Base-by-base conservation (phyloP, 768 basidiomycete species). In the Mycena pura region DNA sequence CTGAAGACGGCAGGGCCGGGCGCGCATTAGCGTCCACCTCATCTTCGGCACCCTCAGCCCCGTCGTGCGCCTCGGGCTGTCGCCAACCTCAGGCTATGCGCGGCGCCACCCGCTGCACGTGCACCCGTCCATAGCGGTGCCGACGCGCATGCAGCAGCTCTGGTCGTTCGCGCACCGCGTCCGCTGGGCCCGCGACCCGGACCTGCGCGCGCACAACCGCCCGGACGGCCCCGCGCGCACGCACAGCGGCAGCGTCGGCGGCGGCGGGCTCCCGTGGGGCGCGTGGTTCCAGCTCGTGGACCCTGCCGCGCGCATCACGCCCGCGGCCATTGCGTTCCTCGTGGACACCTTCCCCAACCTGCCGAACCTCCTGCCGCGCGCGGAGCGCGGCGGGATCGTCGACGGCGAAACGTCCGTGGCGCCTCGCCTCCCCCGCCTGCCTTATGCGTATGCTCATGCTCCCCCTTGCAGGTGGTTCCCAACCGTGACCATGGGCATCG, bases 401-500 rank as follows among this genome's bases (percentile, higher is more conserved):
- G 56, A 56, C 19, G 77, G 21, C 5, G 59, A 36, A 10, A 58
- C 50, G 65, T 52, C 21, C 41, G 56, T 46, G 15, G 11, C 25
- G 17, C 29, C n/a, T 17, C 9, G 6, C 6, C 21, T 51, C 36
- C 34, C n/a, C 8, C 31, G n/a, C n/a, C n/a, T n/a, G n/a, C n/a
- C n/a, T n/a, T n/a, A n/a, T n/a, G n/a, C n/a, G n/a, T n/a, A n/a
- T n/a, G n/a, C n/a, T n/a, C n/a, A n/a, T n/a, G n/a, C n/a, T n/a
- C n/a, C n/a, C 43, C 14, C 36, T 10, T 57, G 46, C 51, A 87
- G 85, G 36, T 89, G 87, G 89, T 84, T 76, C 67, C 86, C 87
- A 14, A 90, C 89, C 0, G 77, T 90, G 74, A 78, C 80, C 0
- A 75, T 90, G 59, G 75, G 82, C 1, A 62, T 90, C 22, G 87